These are phyloP conservation scores for Tricholoma sp. DNA, from an alignment of 768 basidiomycete genomes.

Conservation along the genomic window DNA sequence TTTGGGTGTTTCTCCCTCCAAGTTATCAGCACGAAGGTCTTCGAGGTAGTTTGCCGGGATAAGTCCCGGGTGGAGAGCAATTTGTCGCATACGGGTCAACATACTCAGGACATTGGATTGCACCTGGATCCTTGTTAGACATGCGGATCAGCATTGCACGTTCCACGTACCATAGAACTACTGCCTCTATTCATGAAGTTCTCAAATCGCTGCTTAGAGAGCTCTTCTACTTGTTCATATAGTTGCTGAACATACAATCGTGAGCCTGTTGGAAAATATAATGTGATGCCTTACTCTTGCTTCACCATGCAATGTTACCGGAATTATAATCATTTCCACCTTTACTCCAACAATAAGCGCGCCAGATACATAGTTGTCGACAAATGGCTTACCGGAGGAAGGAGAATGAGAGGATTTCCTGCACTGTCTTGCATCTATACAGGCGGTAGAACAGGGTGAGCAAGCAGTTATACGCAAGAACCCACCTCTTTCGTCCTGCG, in stretches of 20 bases:
- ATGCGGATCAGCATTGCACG: background rate
- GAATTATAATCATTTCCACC: constrained; percentile 76
- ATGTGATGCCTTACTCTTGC: constrained; percentile 48
- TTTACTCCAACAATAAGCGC: constrained; percentile 19
- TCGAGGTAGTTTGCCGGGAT: constrained; percentile 69
- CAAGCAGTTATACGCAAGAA: background rate
- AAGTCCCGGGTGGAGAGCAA: constrained; percentile 74
- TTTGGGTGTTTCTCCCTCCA: constrained; percentile 23
- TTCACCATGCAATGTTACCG: constrained; percentile 58
- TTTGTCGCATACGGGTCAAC: constrained; percentile 82
- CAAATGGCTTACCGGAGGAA: constrained; percentile 54
- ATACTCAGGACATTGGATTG: constrained; percentile 71
- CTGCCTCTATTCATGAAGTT: constrained; percentile 42
- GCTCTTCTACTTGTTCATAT: constrained; percentile 64
- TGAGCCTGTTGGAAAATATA: background rate
- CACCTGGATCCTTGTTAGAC: constrained; percentile 32
- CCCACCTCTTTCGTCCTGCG: constrained; percentile 77
- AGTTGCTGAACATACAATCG: constrained; percentile 34
- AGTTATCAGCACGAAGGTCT: constrained; percentile 43
- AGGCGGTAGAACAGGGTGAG: background rate
- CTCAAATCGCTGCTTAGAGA: constrained; percentile 60
- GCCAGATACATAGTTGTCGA: background rate
- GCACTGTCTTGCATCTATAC: constrained; percentile 75
- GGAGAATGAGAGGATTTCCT: constrained; percentile 66
- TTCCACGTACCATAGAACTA: constrained; percentile 35